Percentiles rank a stretch among this genome's conserved stretches.
These are phyloP conservation scores for Danielozyma ontarioensis DNA, from an alignment of 805 yeast species.

Conservation along the genomic window DNA sequence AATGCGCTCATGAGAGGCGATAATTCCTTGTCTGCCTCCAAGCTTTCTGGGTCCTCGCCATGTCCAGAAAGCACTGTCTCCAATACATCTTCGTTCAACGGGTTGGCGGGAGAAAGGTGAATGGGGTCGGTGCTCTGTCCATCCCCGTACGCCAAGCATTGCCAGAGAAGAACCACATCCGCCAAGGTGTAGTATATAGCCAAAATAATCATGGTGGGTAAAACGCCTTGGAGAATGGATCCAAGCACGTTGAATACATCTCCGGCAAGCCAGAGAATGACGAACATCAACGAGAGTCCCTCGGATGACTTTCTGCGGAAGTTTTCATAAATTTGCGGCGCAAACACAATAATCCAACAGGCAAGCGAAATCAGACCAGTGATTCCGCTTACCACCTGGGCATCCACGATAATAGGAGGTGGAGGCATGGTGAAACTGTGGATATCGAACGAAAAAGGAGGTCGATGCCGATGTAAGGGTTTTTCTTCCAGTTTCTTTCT, in stretches of 20 bases:
- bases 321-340: slow-evolving; percentile 94
- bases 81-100: slow-evolving; percentile 64
- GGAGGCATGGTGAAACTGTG: slow-evolving; percentile 50
- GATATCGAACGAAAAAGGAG: no score
- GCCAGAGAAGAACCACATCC: slow-evolving; percentile 77
- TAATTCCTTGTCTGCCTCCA: slow-evolving; percentile 3
- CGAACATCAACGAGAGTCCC: slow-evolving; percentile 82
- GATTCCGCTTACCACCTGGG: slow-evolving; percentile 72
- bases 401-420: slow-evolving; percentile 59
- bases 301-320: slow-evolving; percentile 81
- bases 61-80: slow-evolving; percentile 53
- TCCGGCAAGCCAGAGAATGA: slow-evolving; percentile 87
- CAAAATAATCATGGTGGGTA: slow-evolving; percentile 90
- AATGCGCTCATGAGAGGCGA: slow-evolving; percentile 17
- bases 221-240: slow-evolving; percentile 79
- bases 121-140: slow-evolving; percentile 61
- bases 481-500: no score
- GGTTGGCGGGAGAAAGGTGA: slow-evolving; percentile 86
- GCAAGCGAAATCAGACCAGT: slow-evolving; percentile 88
- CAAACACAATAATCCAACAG: slow-evolving; percentile 97
- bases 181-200: slow-evolving; percentile 93
- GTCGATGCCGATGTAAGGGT: no score
- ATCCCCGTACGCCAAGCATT: slow-evolving; percentile 75
- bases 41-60: slow-evolving; percentile 3
- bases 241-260: slow-evolving; percentile 93